Evolutionary conservation across 2,329 filamentous ascomycete species (phyloP), one percentile per base, ranked within the genome.

Genomic region (Colletotrichum tofieldiae): DNA sequence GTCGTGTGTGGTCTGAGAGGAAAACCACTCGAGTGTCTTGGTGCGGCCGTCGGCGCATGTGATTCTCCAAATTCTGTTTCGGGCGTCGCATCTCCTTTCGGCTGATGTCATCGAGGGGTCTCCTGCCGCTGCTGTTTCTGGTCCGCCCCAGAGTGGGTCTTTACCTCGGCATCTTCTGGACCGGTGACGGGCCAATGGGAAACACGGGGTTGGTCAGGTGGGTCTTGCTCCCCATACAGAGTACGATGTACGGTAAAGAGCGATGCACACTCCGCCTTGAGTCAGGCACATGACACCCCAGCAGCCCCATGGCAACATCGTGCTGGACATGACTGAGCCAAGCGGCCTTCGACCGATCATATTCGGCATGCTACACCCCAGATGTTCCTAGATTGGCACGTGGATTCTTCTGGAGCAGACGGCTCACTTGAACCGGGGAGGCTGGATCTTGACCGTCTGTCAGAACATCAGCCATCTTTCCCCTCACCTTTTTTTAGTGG

Each of bases 61-160:
- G 70, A 72, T 70, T 70, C 51, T 51, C 62, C 9, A 47, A 51
- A 3, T 51, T 43, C 45, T 54, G 65, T 72, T 72, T 70, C 70
- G 70, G 65, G 54, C 54, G 41, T 58, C 29, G 51, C 41, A 65
- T 35, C 59, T 26, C 37, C 51, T 55, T 59, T 65, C 18, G 64
- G 67, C 55, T 71, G 70, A 72, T 72, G 70, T 72, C 70, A 72
- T 70, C 70, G 70, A 72, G 39, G 49, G 51, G 52, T n/a, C 20
- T 35, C 55, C 26, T 39, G 14, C n/a, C 9, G 11, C 41, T 66
- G 35, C 54, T 14, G 69, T 49, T 70, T 51, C 65, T 52, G 49
- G 32, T 54, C 39, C 49, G 47, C 7, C 51, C 7, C 51, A 52
- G 54, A 67, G 47, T 69, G 70, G 66, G 8, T 39, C 18, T 16